Base-by-base conservation (phyloP, 495 filamentous ascomycete species). In the Bombardia bombarda region DNA sequence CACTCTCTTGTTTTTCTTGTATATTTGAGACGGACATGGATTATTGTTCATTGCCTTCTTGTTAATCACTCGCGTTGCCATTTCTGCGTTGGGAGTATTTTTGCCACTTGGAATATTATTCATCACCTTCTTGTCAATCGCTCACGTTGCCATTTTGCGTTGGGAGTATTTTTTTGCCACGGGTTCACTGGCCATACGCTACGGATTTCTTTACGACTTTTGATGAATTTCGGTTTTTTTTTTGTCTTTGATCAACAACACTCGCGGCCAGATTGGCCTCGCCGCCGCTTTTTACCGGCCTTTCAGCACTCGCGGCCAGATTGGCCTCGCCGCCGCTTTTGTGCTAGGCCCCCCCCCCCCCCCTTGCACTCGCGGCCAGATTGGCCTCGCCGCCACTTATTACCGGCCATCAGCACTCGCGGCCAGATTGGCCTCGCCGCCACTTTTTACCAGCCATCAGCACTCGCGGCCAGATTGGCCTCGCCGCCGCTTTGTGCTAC, bases 91-190 rank as follows among this genome's bases (percentile, higher is more conserved):
- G 47, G 41, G 38, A 32, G 45, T 41, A 43, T 25, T 19, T 26
- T 38, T 48, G 25, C 6, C 12, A 7, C n/a, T n/a, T n/a, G n/a
- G n/a, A n/a, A 28, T 33, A 14, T 33, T 14, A 6, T 5, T 33
- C 32, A 17, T 26, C 32, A 56, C 47, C 44, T 61, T 60, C 58
- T 56, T 40, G 51, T 65, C 59, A 30, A 56, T 67, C 63, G 46
- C 52, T 67, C 51, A 38, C 39, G 47, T 37, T 47, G 51, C 53
- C 55, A 55, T 48, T 55, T 61, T 53, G 45, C 32, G 8, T 6
- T 4, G 14, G 42, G 42, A 45, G 38, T 51, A 40, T 32, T 44
- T 51, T 52, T 46, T 37, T 54, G 54, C 52, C 26, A 57, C 43
- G 51, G 52, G 52, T 42, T 49, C 50, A 55, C 39, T 45, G 40